phyloP scores from a whole-genome alignment of 768 basidiomycete species.

The Epithele typhae region DNA sequence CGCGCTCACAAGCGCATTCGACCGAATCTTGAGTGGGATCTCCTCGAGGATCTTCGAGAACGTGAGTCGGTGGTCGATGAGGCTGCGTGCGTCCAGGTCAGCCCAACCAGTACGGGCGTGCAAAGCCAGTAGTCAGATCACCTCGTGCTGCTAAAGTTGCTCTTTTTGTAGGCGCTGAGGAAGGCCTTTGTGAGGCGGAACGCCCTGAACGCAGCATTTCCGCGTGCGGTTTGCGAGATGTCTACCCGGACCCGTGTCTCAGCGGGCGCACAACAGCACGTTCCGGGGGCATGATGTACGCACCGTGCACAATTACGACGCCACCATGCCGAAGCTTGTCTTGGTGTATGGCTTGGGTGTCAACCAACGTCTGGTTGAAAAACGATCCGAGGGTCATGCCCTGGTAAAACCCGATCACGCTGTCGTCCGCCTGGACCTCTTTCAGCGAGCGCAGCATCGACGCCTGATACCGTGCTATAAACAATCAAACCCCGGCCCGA shows the following conservation, averaged over 20 bases:
- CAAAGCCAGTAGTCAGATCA: no score
- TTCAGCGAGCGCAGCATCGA: slow-evolving; percentile 84
- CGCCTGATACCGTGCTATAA: slow-evolving; percentile 71
- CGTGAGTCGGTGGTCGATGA: slow-evolving; percentile 76
- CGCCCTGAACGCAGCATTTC: slow-evolving; percentile 86
- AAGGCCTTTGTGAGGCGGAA: slow-evolving; percentile 80
- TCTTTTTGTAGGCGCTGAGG: slow-evolving; percentile 75
- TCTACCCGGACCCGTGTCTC: slow-evolving; percentile 56
- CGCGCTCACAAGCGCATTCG: slow-evolving; percentile 72
- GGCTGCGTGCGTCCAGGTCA: slow-evolving; percentile 35
- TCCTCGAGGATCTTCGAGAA: slow-evolving; percentile 85
- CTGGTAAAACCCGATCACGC: slow-evolving; percentile 92
- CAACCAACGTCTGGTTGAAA: slow-evolving; percentile 74
- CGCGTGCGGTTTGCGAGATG: slow-evolving; percentile 70
- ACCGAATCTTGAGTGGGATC: slow-evolving; percentile 79
- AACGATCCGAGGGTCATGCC: slow-evolving; percentile 83
- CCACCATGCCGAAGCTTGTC: slow-evolving; percentile 85
- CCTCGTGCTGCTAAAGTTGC: slow-evolving; percentile 84
- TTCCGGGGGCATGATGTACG: slow-evolving; percentile 8
- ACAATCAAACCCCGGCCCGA: background rate
- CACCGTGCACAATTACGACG: slow-evolving; percentile 80
- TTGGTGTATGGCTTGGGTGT: slow-evolving; percentile 82
- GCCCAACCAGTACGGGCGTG: no score
- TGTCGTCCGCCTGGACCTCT: slow-evolving; percentile 89
- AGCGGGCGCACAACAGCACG: slow-evolving; percentile 1